These are phyloP conservation scores for Didymella lethalis DNA, from an alignment of 2,329 filamentous ascomycete species.

Conservation along the genomic window DNA sequence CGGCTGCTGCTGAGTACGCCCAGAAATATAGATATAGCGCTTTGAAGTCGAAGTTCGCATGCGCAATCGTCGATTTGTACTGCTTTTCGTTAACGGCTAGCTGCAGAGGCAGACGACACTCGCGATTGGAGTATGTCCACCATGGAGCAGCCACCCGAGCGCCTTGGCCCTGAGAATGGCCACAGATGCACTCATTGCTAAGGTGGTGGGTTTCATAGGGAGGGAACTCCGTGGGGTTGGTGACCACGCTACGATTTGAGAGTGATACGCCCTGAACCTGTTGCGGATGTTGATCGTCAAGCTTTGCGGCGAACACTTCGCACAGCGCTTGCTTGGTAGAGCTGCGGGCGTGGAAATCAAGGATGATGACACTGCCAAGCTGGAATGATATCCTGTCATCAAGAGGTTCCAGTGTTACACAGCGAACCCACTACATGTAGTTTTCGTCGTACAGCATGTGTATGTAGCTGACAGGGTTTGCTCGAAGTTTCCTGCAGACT, in stretches of 20 bases:
- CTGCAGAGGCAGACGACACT: neutral
- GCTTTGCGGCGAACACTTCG: slow-evolving; percentile 5
- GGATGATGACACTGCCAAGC: neutral
- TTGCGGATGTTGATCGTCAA: slow-evolving; percentile 2
- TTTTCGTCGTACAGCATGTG: neutral
- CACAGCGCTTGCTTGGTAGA: neutral
- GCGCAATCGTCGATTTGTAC: neutral
- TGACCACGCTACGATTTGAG: neutral
- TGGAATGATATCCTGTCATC: neutral
- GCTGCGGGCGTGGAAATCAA: neutral
- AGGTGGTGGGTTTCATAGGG: neutral
- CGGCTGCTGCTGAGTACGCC: neutral
- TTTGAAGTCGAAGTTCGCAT: neutral
- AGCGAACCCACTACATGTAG: neutral
- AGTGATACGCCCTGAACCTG: neutral
- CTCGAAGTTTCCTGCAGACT: neutral
- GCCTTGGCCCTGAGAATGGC: neutral
- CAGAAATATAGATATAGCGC: neutral
- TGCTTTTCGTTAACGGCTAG: neutral
- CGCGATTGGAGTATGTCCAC: neutral
- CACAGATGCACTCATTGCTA: neutral
- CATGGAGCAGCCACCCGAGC: neutral
- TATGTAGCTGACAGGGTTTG: neutral
- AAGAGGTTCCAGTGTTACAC: neutral
- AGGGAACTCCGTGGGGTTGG: neutral